Evolutionary conservation across 768 basidiomycete species (phyloP), one percentile per base, ranked within the genome.

Genomic region (Rhizopogon vulgaris): DNA sequence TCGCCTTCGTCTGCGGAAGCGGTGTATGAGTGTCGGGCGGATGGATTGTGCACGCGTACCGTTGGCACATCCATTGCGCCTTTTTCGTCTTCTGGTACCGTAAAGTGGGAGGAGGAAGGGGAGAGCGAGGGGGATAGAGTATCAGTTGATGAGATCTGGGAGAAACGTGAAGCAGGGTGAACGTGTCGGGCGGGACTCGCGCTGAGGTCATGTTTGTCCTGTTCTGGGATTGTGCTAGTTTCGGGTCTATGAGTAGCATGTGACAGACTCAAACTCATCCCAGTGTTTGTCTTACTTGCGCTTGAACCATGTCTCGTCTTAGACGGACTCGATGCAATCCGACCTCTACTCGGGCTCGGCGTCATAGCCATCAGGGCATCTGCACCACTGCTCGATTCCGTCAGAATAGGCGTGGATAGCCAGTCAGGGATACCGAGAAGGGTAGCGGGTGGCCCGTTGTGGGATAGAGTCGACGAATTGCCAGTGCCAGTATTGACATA

Each of bases 341-440:
- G 45, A 48, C 39, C 28, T 32, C 41, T 48, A 12, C 40, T 17
- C 3, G 54, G 49, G 42, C 51, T 53, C 9, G 66, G 51, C 45
- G 73, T 70, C 58, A 76, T 69, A 8, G 72, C 69, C 74, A 77
- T 75, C 28, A 76, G 58, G 15, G 68, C 61, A 24, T 67, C 59
- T 60, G 65, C 34, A 54, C 56, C 42, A 49, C 48, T 32, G n/a
- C 10, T 18, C 30, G 58, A 42, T 58, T 58, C 24, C 55, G 59
- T 11, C 57, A 56, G 12, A 0, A 46, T 24, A 38, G 65, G 58
- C 4, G 67, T 67, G 12, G 67, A 67, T 54, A 63, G 28, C 66
- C 66, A 67, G 1, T 65, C 64, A 15, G 63, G 63, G 34, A 67
- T 68, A 0, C 41, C 57, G 12, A 51, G 41, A 15, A 56, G 60